Conservation (phyloP, 2,329 filamentous ascomycete species). For the Didymella segeticola region DNA sequence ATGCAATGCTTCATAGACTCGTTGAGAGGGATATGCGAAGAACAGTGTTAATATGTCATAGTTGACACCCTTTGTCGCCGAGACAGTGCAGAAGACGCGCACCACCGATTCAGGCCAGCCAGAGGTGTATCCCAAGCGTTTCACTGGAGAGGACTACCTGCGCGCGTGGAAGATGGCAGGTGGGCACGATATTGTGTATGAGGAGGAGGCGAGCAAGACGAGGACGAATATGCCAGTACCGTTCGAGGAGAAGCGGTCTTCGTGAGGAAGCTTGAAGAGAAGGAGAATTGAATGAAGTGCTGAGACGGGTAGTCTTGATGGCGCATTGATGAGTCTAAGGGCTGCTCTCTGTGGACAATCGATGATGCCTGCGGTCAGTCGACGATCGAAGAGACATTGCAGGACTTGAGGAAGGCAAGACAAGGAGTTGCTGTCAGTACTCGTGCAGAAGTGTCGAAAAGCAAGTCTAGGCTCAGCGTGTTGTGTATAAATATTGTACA, state of each 20-base stretch:
- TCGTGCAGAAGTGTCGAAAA: too few species aligned
- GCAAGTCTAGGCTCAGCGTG: not conserved
- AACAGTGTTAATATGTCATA: slow-evolving; percentile 46
- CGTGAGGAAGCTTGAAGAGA: not conserved
- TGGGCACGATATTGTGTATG: slow-evolving; percentile 37
- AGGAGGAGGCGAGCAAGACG: not conserved
- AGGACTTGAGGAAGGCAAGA: too few species aligned
- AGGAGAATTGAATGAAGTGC: not conserved
- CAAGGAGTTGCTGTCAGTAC: too few species aligned
- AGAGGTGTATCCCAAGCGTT: slow-evolving; percentile 33
- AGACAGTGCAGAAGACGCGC: slow-evolving; percentile 58
- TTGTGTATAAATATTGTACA: slow-evolving; percentile 28
- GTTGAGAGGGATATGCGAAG: too few species aligned
- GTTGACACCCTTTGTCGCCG: slow-evolving; percentile 81
- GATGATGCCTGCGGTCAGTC: too few species aligned
- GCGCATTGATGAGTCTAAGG: too few species aligned
- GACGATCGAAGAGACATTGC: too few species aligned
- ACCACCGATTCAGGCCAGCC: slow-evolving; percentile 14
- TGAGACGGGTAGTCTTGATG: too few species aligned
- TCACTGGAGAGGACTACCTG: slow-evolving; percentile 44
- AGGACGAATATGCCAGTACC: slow-evolving; percentile 33
- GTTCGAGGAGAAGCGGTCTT: slow-evolving; percentile 31
- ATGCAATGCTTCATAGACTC: slow-evolving; percentile 3
- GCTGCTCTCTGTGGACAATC: too few species aligned
- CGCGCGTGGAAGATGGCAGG: slow-evolving; percentile 43